Percentiles rank a stretch among this genome's conserved stretches.
These are phyloP conservation scores for Phytophthora kernoviae DNA, from an alignment of 352 stramenopile species.

Conservation along the genomic window DNA sequence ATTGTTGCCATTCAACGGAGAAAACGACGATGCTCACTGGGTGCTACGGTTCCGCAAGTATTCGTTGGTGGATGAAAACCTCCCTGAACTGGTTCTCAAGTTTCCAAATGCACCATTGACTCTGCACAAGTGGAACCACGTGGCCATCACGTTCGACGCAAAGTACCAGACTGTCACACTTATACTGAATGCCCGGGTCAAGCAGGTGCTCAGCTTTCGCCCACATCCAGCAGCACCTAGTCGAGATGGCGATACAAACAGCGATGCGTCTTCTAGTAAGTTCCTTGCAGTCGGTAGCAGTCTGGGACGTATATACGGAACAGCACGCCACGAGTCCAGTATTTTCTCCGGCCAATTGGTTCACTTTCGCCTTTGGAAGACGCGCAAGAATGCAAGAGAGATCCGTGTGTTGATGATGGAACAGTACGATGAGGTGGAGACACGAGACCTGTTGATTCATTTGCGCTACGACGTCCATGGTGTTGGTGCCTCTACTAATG, in stretches of 20 bases:
- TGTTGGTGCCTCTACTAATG: not conserved
- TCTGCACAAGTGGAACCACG: conserved; percentile 30
- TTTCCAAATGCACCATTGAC: conserved; percentile 23
- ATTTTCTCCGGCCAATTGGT: conserved; percentile 33
- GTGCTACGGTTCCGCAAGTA: conserved; percentile 35
- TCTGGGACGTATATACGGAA: conserved; percentile 24
- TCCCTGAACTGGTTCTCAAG: conserved; percentile 24
- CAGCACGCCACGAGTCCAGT: conserved; percentile 7
- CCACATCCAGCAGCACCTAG: conserved; percentile 7
- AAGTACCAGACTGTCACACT: conserved; percentile 29
- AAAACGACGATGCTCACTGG: conserved; percentile 14
- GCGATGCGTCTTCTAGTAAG: conserved; percentile 9
- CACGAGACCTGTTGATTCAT: conserved; percentile 27
- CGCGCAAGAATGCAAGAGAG: conserved; percentile 23
- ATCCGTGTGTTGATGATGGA: conserved; percentile 28
- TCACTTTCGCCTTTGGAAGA: conserved; percentile 36
- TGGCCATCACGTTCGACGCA: conserved; percentile 30
- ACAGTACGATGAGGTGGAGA: conserved; percentile 19
- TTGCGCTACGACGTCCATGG: conserved; percentile 23
- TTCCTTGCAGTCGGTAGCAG: conserved; percentile 38
- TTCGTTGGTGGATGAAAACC: conserved; percentile 27
- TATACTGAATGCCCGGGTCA: conserved; percentile 29
- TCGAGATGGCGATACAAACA: conserved; percentile 6
- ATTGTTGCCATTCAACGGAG: conserved; percentile 9
- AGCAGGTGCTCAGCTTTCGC: conserved; percentile 22